Conservation (phyloP, 495 filamentous ascomycete species). For the Delitschia confertaspora region DNA sequence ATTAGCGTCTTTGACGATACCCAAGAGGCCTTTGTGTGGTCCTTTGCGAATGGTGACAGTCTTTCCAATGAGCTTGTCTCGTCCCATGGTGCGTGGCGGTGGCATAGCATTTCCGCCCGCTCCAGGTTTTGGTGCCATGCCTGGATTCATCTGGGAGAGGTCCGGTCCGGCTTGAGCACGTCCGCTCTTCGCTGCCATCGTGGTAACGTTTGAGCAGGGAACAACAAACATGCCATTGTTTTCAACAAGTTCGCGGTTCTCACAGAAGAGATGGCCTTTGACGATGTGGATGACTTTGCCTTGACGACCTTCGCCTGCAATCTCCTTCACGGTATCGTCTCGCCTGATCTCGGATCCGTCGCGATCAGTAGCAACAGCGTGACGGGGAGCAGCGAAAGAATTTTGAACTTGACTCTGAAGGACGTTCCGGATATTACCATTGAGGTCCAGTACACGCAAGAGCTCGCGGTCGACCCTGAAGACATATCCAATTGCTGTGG, state of each 20-base stretch:
- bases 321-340: conserved; percentile 87
- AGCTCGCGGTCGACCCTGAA: conserved; percentile 93
- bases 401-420: conserved; percentile 87
- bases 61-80: conserved; percentile 81
- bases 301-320: conserved; percentile 70
- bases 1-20: conserved; percentile 88
- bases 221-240: conserved; percentile 86
- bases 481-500: conserved; percentile 82
- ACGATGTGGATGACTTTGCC: conserved; percentile 89
- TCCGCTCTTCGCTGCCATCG: conserved; percentile 85
- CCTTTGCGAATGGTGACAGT: conserved; percentile 79
- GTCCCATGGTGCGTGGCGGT: conserved; percentile 67
- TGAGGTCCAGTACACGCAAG: conserved; percentile 81
- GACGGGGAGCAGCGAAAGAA: conserved; percentile 66
- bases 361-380: conserved; percentile 83
- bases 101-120: conserved; percentile 48
- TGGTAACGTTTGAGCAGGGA: conserved; percentile 74
- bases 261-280: conserved; percentile 77
- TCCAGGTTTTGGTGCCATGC: conserved; percentile 61
- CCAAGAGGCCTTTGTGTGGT: conserved; percentile 82
- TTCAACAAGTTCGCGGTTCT: conserved; percentile 73
- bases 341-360: conserved; percentile 86
- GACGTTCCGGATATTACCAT: conserved; percentile 68
- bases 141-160: conserved; percentile 86
- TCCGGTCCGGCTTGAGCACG: conserved; percentile 58